phyloP scores from a whole-genome alignment of 2,329 filamentous ascomycete species.

The Aspergillus cejpii region DNA sequence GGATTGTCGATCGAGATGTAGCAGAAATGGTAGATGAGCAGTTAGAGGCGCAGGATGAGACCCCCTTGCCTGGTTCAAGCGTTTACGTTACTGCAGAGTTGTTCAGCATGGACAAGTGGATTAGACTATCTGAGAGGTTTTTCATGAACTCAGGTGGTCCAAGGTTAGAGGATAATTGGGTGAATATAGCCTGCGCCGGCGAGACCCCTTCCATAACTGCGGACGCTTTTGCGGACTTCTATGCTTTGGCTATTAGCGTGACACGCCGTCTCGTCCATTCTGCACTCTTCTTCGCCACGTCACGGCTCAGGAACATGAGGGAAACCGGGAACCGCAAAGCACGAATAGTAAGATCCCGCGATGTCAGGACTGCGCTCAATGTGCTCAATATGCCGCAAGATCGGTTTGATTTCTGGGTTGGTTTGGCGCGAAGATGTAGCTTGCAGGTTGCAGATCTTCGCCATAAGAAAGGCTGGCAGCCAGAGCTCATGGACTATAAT shows the following conservation, averaged over 20 bases:
- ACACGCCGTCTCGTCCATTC: constrained; percentile 66
- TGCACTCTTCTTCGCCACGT: constrained; percentile 62
- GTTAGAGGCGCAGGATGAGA: constrained; percentile 25
- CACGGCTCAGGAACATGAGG: constrained; percentile 53
- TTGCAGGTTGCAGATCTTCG: constrained; percentile 45
- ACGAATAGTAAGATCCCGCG: constrained; percentile 39
- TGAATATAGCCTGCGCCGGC: constrained; percentile 45
- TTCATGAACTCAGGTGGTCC: constrained; percentile 66
- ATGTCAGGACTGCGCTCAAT: constrained; percentile 51
- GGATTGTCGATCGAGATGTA: constrained; percentile 52
- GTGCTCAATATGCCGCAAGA: constrained; percentile 48
- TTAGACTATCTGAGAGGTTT: constrained; percentile 56
- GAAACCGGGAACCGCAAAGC: constrained; percentile 25
- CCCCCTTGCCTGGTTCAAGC: constrained; percentile 9
- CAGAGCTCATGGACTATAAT: constrained; percentile 32
- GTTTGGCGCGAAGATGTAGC: constrained; percentile 47
- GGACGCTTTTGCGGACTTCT: constrained; percentile 69
- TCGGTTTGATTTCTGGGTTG: constrained; percentile 47
- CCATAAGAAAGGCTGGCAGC: constrained; percentile 27
- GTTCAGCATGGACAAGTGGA: constrained; percentile 55
- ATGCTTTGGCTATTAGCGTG: constrained; percentile 59
- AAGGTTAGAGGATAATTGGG: constrained; percentile 62
- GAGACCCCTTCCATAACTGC: constrained; percentile 63
- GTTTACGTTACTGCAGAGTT: constrained; percentile 49
- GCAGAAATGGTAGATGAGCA: constrained; percentile 30